Base-by-base conservation (phyloP, 371 early-diverging fungal species). In the Saksenaea vasiformis region DNA sequence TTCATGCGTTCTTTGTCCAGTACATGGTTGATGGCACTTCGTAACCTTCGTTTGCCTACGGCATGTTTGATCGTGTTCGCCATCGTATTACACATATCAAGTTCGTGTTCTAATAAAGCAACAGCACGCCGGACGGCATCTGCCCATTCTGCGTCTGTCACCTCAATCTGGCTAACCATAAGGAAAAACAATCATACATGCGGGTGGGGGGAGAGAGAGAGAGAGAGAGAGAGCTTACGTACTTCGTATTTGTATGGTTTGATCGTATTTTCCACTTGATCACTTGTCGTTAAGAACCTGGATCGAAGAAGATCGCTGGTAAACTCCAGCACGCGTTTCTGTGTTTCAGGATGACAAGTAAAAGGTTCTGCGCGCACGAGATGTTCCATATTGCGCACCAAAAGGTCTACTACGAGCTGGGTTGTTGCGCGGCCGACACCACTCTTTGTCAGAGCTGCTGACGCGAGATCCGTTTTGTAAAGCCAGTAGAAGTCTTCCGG, bases 201-300 rank as follows among this genome's bases (percentile, higher is more conserved):
- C n/a, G n/a, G n/a, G n/a, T n/a, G n/a, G n/a, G n/a, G n/a, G n/a
- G n/a, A n/a, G n/a, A n/a, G n/a, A n/a, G n/a, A n/a, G n/a, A n/a
- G n/a, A n/a, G n/a, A n/a, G 22, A 43, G 11, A 34, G 27, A 39
- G 15, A 28, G 34, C 28, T 22, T 68, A n/a, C n/a, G n/a, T n/a
- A 70, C 79, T 77, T 98, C 98, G 65, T 93, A 94, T 80, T 98
- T 98, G 85, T 90, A 97, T 3, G 98, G 99, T 76, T 98, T 98
- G 77, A 98, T 95, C 8, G 97, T 95, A 76, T 97, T 98, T 70
- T 98, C 99, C 5, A 98, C 98, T 77, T 96, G 97, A 68, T 98
- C 98, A 10, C 95, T 91, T 0, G 94, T 92, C 1, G 91, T 79
- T 56, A 92, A 85, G 73, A 92, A 94, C 60, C 95, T 94, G 58